Conservation (phyloP, 192 early-diverging fungal genomes). For the Pecoramyces ruminantium region DNA sequence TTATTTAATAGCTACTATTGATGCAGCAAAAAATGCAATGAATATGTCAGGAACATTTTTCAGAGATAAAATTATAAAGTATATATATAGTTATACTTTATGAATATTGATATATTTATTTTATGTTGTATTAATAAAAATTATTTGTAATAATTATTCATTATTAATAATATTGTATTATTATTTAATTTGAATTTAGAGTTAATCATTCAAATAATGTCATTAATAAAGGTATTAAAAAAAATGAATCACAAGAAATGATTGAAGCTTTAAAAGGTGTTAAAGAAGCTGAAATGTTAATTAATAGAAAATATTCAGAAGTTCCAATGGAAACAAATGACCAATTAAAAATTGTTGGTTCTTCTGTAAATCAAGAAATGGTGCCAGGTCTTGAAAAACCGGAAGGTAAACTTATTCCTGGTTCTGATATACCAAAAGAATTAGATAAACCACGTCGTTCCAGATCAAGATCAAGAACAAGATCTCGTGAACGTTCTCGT, state of each 20-base stretch:
- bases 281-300: conserved; percentile 26
- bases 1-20: conserved; percentile 16
- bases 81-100: no score
- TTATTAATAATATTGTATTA: no score
- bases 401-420: conserved; percentile 4
- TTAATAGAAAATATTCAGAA: conserved; percentile 14
- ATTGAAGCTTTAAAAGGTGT: conserved; percentile 24
- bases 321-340: conserved; percentile 2
- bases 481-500: conserved; percentile 6
- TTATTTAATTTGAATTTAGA: conserved; percentile 8
- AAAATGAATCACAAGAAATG: conserved; percentile 14
- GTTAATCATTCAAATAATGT: conserved; percentile 64
- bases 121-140: no score
- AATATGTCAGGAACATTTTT: conserved; percentile 44
- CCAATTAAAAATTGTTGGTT: background rate
- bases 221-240: conserved; percentile 43
- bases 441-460: conserved; percentile 3
- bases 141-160: no score
- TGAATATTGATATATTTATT: no score
- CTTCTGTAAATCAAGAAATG: background rate
- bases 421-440: background rate
- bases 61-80: conserved; percentile 45
- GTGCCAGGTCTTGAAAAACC: conserved; percentile 3
- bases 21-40: conserved; percentile 34
- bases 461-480: conserved; percentile 11